A percentile compares a stretch with the other conserved stretches of the same genome.
phyloP scores from a whole-genome alignment of 495 filamentous ascomycete species.

The Aspergillus carlsbadensis region DNA sequence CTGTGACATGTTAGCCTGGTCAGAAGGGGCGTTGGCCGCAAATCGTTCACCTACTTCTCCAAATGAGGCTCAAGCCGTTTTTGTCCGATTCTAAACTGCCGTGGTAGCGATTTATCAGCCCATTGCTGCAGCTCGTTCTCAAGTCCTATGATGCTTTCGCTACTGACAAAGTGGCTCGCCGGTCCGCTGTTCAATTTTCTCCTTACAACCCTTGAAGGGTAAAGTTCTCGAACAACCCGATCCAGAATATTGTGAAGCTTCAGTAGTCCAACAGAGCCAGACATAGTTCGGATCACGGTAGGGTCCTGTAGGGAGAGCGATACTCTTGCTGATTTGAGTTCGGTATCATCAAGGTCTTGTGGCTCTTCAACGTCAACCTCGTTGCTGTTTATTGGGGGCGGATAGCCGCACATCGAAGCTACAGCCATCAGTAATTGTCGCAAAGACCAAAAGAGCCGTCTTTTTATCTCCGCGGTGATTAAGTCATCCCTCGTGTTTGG shows the following conservation, averaged over 20 bases:
- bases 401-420: constrained; percentile 3
- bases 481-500: neutral
- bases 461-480: neutral
- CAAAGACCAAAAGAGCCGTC: constrained; percentile 11
- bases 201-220: constrained; percentile 1
- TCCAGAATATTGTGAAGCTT: constrained; percentile 10
- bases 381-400: constrained; percentile 1
- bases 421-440: constrained; percentile 7
- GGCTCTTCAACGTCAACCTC: constrained; percentile 11
- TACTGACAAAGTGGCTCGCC: constrained; percentile 3
- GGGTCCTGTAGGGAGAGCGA: neutral
- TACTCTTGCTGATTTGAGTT: neutral
- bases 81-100: neutral
- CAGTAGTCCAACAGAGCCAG: neutral
- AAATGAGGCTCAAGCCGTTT: neutral
- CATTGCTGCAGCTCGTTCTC: constrained; percentile 8
- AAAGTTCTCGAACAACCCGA: constrained; percentile 6
- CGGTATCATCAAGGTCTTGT: neutral
- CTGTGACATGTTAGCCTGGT: neutral
- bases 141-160: neutral
- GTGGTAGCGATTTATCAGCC: neutral
- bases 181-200: neutral
- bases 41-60: neutral
- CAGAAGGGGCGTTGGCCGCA: neutral
- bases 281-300: neutral